Evolutionary conservation across 768 basidiomycete species (phyloP).

Genomic region (Nidula microcarpa): DNA sequence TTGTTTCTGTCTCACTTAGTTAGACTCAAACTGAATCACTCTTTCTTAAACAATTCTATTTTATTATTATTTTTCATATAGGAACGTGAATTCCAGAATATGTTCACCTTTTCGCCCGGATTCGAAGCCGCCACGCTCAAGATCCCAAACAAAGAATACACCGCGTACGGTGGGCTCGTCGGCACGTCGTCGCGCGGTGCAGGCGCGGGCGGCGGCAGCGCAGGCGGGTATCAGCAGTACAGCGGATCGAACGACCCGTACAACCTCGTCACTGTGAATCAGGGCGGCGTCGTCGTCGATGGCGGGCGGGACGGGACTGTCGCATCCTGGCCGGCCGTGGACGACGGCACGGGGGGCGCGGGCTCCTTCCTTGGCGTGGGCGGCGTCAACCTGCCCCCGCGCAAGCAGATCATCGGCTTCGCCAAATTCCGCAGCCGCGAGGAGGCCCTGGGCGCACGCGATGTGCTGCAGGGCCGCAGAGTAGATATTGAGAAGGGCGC

Average conservation of each 20-base stretch:
- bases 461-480: conserved; percentile 82
- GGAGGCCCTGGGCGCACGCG: conserved; percentile 85
- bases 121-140: conserved; percentile 98
- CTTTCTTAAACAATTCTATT: conserved; percentile 10
- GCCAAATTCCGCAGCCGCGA: conserved; percentile 89
- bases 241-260: conserved; percentile 75
- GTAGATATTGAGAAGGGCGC: conserved; percentile 93
- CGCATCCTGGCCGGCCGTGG: conserved; percentile 61
- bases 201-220: too few relatives aligned
- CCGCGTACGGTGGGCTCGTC: conserved; percentile 56
- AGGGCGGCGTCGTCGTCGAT: conserved; percentile 81
- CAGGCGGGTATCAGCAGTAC: conserved; percentile 25
- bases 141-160: conserved; percentile 91
- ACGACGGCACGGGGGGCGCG: conserved; percentile 17
- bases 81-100: conserved; percentile 99
- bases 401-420: conserved; percentile 98
- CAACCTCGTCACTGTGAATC: conserved; percentile 79
- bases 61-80: conserved; percentile 33
- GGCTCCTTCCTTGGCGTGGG: conserved; percentile 22
- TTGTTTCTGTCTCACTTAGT: too few relatives aligned
- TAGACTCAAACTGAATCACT: conserved; percentile 1
- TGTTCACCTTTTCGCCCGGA: conserved; percentile 95
- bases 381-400: conserved; percentile 47
- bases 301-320: conserved; percentile 69
- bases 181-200: conserved; percentile 13